Base-by-base conservation (phyloP, 495 filamentous ascomycete genomes). In the Usnea hakonensis region DNA sequence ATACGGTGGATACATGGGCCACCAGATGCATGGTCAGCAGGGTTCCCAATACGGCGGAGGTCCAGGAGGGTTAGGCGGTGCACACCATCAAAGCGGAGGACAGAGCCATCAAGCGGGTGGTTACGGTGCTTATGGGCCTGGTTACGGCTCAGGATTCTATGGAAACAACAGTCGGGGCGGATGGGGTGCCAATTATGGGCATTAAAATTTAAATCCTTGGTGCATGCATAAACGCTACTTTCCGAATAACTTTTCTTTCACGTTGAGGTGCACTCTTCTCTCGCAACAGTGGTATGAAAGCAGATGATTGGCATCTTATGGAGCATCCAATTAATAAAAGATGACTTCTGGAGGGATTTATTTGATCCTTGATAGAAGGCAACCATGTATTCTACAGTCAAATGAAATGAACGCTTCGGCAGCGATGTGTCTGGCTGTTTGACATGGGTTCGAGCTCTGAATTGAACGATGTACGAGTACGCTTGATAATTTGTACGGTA, bases 1-100 rank as follows among this genome's bases (percentile, higher is more conserved):
- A 37, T 93, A 90, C 69, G 84, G 86, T 37, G 86, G 83, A 38
- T 94, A 95, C 69, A 88, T 88, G 19, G 77, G 77, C 73, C 88
- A 89, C 57, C 83, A 87, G 67, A 74, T 86, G 23, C 84, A 87
- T 63, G 79, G 79, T 53, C 86, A 87, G 69, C 64, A 64, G 28
- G 74, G 73, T 36, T 76, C 78, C 23, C 82, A 82, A 61, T 90
- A 90, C 66, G 87, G 83, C 38, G 79, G 77, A 57, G 80, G 82
- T 19, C 83, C 91, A 59, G 87, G 88, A 40, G 85, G 87, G 55
- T 81, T 90, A 48, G 82, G 85, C 55, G 82, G 85, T 54, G 83
- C 80, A 56, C 85, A 87, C 67, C 81, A 86, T 67, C 88, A 90
- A 64, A 81, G 80, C 52, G 79, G 77, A 41, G 76, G 76, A 69